A percentile compares a stretch with the other conserved stretches of the same genome.
phyloP scores from a whole-genome alignment of 1,284 basidiomycete genomes.

The Leccinum solheimii region DNA sequence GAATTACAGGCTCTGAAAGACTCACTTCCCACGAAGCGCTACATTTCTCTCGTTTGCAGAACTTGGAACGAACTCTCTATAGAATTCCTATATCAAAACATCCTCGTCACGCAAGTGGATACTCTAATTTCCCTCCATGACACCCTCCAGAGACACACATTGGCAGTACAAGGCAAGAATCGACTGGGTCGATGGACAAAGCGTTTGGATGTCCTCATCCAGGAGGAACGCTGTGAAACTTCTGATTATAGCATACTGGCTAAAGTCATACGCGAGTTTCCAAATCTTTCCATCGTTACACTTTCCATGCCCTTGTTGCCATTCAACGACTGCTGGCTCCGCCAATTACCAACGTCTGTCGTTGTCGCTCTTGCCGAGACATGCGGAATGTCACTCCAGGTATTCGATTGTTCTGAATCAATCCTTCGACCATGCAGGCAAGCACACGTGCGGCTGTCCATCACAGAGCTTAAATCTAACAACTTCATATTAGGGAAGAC shows the following conservation, averaged over 20 bases:
- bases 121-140: slow-evolving; percentile 17
- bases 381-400: slow-evolving; percentile 28
- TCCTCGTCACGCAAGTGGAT: slow-evolving; percentile 27
- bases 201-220: slow-evolving; percentile 29
- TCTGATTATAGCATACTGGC: slow-evolving; percentile 28
- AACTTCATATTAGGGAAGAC: slow-evolving; percentile 26
- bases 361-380: slow-evolving; percentile 28
- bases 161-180: slow-evolving; percentile 7
- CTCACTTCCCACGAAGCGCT: slow-evolving; percentile 28
- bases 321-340: slow-evolving; percentile 30
- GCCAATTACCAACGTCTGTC: slow-evolving; percentile 28
- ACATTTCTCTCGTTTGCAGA: slow-evolving; percentile 29
- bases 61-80: slow-evolving; percentile 24
- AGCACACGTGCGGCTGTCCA: slow-evolving; percentile 12
- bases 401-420: slow-evolving; percentile 35
- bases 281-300: slow-evolving; percentile 28
- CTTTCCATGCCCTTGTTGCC: slow-evolving; percentile 33
- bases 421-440: slow-evolving; percentile 33
- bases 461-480: background rate
- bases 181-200: slow-evolving; percentile 32
- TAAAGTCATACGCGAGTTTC: slow-evolving; percentile 26
- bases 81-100: slow-evolving; percentile 28
- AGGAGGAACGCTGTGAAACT: slow-evolving; percentile 30
- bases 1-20: slow-evolving; percentile 20
- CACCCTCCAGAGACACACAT: slow-evolving; percentile 13